Percentiles rank a stretch among this genome's conserved stretches.
Conservation (phyloP, 805 yeast genomes). For the Saturnispora zaruensis region DNA sequence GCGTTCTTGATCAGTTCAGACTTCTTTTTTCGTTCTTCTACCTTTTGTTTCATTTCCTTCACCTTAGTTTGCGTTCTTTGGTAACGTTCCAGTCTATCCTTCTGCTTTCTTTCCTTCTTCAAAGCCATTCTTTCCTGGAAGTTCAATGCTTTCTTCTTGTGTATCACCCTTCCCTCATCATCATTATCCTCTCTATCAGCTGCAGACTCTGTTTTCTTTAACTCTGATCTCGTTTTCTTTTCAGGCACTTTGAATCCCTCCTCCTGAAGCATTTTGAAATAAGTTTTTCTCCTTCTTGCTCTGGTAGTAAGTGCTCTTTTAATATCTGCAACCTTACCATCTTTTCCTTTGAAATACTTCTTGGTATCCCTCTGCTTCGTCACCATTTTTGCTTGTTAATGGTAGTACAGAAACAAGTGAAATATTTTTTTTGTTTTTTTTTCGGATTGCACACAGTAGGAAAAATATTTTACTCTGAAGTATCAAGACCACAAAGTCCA, state of each 20-base stretch:
- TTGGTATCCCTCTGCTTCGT: conserved; percentile 1
- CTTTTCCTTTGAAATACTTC: conserved; percentile 21
- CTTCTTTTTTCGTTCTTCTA: conserved; percentile 37
- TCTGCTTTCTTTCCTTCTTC: conserved; percentile 39
- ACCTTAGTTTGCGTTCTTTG: conserved; percentile 30
- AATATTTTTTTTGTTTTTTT: neutral
- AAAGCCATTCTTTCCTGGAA: conserved; percentile 39
- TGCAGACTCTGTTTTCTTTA: conserved; percentile 11
- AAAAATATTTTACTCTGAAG: neutral
- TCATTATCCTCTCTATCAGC: neutral
- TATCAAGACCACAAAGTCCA: neutral
- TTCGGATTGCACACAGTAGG: neutral
- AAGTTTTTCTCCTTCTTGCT: conserved; percentile 71
- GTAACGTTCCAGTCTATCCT: conserved; percentile 34
- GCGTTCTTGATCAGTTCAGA: conserved; percentile 34
- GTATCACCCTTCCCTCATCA: conserved; percentile 19
- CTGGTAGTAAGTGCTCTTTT: conserved; percentile 69
- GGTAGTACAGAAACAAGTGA: neutral
- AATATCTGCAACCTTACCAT: conserved; percentile 48
- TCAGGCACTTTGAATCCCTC: conserved; percentile 56
- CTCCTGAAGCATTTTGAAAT: conserved; percentile 67
- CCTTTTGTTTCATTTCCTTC: conserved; percentile 30
- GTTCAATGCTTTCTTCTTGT: conserved; percentile 29
- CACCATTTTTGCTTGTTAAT: neutral
- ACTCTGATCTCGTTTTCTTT: conserved; percentile 15